These are phyloP conservation scores for Luzula sylvatica DNA, from an alignment of 176 grass and related monocot species.

Conservation along the genomic window DNA sequence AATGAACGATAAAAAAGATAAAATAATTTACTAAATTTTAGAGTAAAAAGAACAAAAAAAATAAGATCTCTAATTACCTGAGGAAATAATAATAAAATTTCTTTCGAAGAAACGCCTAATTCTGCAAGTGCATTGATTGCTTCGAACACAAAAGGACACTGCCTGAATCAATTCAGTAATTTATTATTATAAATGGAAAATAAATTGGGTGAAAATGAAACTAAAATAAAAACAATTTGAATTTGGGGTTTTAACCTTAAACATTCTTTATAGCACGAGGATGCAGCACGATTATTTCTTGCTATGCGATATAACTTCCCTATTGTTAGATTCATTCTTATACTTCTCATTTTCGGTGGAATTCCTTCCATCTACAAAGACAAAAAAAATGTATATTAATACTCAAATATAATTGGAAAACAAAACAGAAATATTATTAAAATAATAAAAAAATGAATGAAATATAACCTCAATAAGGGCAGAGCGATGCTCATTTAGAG, in stretches of 20 bases:
- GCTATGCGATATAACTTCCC: slow-evolving; percentile 80
- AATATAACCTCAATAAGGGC: slow-evolving; percentile 65
- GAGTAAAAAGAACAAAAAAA: not conserved
- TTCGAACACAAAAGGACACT: slow-evolving; percentile 83
- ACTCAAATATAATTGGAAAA: not conserved
- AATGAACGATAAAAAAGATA: slow-evolving; percentile 1
- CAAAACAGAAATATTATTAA: not conserved
- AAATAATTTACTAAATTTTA: not conserved
- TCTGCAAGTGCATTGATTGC: slow-evolving; percentile 83
- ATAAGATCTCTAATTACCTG: slow-evolving; percentile 35
- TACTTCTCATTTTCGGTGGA: slow-evolving; percentile 65
- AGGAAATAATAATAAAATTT: slow-evolving; percentile 61
- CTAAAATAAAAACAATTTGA: not conserved
- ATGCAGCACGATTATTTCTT: slow-evolving; percentile 63
- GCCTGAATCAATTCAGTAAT: slow-evolving; percentile 28
- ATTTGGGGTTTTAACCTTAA: slow-evolving; percentile 45
- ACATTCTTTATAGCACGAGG: slow-evolving; percentile 93
- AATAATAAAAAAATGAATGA: slow-evolving; percentile 5
- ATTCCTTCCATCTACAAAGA: slow-evolving; percentile 91
- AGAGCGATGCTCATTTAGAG: slow-evolving; percentile 72
- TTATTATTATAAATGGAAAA: not conserved
- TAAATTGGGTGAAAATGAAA: not conserved
- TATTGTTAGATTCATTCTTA: slow-evolving; percentile 91
- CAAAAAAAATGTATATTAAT: not conserved
- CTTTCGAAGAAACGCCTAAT: slow-evolving; percentile 78